Conservation (phyloP, 495 filamentous ascomycete genomes). For the Mytilinidion resinicola region DNA sequence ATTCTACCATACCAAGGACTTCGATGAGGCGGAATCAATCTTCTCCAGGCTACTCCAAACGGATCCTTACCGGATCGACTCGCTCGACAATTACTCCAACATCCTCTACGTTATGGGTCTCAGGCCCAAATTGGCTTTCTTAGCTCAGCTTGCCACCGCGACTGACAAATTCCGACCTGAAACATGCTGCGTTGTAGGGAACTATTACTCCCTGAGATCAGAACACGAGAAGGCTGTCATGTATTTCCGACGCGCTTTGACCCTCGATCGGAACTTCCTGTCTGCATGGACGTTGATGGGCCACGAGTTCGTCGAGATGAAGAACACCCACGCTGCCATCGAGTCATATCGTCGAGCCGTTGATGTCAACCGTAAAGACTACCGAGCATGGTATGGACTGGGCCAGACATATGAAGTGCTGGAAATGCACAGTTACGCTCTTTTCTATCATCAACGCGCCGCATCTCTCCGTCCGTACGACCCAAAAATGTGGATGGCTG, state of each 20-base stretch:
- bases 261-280: slow-evolving; percentile 82
- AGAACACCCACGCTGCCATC: slow-evolving; percentile 97
- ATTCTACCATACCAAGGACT: slow-evolving; percentile 90
- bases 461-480: slow-evolving; percentile 87
- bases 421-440: slow-evolving; percentile 93
- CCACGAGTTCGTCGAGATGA: slow-evolving; percentile 98
- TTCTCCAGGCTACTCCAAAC: slow-evolving; percentile 74
- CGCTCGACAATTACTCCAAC: slow-evolving; percentile 91
- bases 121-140: slow-evolving; percentile 80
- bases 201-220: slow-evolving; percentile 90
- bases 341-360: slow-evolving; percentile 95
- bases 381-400: slow-evolving; percentile 96
- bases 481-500: slow-evolving; percentile 97
- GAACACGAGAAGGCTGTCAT: slow-evolving; percentile 97
- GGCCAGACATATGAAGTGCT: slow-evolving; percentile 97
- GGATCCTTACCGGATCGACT: slow-evolving; percentile 84
- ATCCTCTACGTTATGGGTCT: slow-evolving; percentile 88
- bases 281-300: slow-evolving; percentile 99
- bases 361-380: slow-evolving; percentile 93
- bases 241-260: slow-evolving; percentile 95
- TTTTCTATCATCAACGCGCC: slow-evolving; percentile 97
- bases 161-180: slow-evolving; percentile 96
- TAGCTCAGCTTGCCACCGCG: slow-evolving; percentile 80
- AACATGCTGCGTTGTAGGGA: slow-evolving; percentile 93
- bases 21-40: slow-evolving; percentile 74